These are phyloP conservation scores for Nakazawaea pomicola DNA, from an alignment of 805 yeast species.

Conservation along the genomic window DNA sequence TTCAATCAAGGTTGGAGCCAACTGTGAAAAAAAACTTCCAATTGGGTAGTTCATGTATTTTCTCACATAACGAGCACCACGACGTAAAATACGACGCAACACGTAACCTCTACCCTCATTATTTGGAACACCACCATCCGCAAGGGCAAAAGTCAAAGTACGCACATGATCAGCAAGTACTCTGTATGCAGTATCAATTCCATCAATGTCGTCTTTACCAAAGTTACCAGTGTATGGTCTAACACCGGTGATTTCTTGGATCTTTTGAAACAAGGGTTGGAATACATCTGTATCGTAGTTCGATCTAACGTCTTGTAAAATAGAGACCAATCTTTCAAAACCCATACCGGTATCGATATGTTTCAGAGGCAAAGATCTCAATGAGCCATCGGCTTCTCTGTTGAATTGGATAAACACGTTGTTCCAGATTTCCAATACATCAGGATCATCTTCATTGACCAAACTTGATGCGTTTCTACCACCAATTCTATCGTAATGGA, in stretches of 20 bases:
- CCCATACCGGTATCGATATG: conserved; percentile 99
- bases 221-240: conserved; percentile 90
- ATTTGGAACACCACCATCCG: conserved; percentile 99
- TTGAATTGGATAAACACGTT: conserved; percentile 95
- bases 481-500: conserved; percentile 97
- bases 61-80: conserved; percentile 96
- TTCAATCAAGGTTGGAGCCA: conserved; percentile 88
- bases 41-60: conserved; percentile 95
- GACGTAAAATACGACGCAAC: conserved; percentile 90
- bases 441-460: conserved; percentile 97
- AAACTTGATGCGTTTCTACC: conserved; percentile 91
- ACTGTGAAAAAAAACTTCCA: conserved; percentile 86
- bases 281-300: conserved; percentile 98
- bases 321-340: conserved; percentile 93
- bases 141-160: conserved; percentile 90
- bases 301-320: conserved; percentile 84
- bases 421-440: conserved; percentile 97
- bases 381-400: conserved; percentile 82
- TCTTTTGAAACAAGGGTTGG: conserved; percentile 77
- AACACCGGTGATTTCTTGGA: conserved; percentile 90
- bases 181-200: conserved; percentile 96
- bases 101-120: conserved; percentile 99
- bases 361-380: conserved; percentile 84
- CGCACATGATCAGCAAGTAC: conserved; percentile 98
- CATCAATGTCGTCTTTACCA: conserved; percentile 89